Conservation (phyloP, 768 basidiomycete genomes). For the Rhizopogon vesiculosus region DNA sequence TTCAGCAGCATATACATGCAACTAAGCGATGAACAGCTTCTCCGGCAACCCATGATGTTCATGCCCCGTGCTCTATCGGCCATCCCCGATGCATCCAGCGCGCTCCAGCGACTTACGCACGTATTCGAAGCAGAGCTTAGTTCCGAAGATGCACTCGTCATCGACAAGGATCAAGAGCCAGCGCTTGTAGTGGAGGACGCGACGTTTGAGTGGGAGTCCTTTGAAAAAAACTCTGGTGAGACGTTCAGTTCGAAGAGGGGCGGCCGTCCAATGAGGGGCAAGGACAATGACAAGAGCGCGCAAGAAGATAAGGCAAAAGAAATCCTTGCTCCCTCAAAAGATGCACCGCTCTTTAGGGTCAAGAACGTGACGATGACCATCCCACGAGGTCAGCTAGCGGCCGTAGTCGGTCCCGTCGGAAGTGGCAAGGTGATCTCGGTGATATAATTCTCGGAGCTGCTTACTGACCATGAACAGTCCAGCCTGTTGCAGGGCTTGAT, state of each 20-base stretch:
- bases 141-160: slow-evolving; percentile 32
- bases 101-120: slow-evolving; percentile 43
- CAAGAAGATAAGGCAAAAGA: slow-evolving; percentile 8
- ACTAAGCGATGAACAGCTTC: slow-evolving; percentile 32
- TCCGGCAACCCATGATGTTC: slow-evolving; percentile 69
- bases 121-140: slow-evolving; percentile 49
- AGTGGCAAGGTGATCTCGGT: slow-evolving; percentile 26
- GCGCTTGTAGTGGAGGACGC: slow-evolving; percentile 37
- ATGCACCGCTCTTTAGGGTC: slow-evolving; percentile 37
- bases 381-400: slow-evolving; percentile 53
- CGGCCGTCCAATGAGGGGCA: not conserved
- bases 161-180: slow-evolving; percentile 30
- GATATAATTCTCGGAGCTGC: not conserved
- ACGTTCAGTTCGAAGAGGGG: not conserved
- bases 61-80: slow-evolving; percentile 58
- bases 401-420: slow-evolving; percentile 48
- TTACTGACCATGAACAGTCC: slow-evolving; percentile 27
- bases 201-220: slow-evolving; percentile 62
- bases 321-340: slow-evolving; percentile 3
- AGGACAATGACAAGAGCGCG: not conserved
- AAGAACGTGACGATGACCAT: slow-evolving; percentile 46
- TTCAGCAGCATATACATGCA: not conserved
- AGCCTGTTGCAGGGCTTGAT: slow-evolving; percentile 59
- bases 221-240: slow-evolving; percentile 6
- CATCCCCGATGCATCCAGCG: slow-evolving; percentile 61